These are phyloP conservation scores for Aspergillus ochraceus DNA, from an alignment of 2,329 filamentous ascomycete genomes.

Conservation along the genomic window DNA sequence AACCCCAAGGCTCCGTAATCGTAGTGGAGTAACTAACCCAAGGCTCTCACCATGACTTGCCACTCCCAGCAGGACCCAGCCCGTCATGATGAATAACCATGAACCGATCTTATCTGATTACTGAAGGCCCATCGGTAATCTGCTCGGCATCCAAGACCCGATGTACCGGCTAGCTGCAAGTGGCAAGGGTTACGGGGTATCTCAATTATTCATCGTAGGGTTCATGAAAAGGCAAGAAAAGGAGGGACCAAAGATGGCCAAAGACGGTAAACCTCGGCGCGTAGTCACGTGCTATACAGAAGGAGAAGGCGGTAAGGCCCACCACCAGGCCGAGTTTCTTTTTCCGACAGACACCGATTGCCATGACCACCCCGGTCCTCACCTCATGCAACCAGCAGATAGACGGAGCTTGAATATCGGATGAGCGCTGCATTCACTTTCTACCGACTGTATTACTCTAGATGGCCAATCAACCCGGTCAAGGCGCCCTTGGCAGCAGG, in stretches of 20 bases:
- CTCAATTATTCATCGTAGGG: not conserved
- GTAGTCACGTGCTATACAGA: not conserved
- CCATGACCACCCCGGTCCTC: not conserved
- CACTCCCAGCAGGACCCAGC: no score
- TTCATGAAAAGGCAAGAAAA: not conserved
- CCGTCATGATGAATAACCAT: not conserved
- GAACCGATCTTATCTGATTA: constrained; percentile 18
- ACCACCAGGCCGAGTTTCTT: not conserved
- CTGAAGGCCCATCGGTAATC: not conserved
- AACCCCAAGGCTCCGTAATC: constrained; percentile 7
- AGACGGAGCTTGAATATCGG: no score
- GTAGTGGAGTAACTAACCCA: not conserved
- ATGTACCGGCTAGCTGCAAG: not conserved
- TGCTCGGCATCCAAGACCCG: not conserved
- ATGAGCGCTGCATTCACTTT: not conserved
- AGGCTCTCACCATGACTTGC: no score
- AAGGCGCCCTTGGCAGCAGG: not conserved
- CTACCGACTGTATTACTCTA: not conserved
- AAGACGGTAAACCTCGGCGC: not conserved
- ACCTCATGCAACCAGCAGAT: not conserved
- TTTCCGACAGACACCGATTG: not conserved
- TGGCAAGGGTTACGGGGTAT: not conserved
- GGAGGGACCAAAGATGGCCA: not conserved
- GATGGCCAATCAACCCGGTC: not conserved
- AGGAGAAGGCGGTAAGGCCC: not conserved